A percentile compares a stretch with the other conserved stretches of the same genome.
phyloP scores from a whole-genome alignment of 2,329 filamentous ascomycete genomes.

The Hawksworthiomyces lignivorus region DNA sequence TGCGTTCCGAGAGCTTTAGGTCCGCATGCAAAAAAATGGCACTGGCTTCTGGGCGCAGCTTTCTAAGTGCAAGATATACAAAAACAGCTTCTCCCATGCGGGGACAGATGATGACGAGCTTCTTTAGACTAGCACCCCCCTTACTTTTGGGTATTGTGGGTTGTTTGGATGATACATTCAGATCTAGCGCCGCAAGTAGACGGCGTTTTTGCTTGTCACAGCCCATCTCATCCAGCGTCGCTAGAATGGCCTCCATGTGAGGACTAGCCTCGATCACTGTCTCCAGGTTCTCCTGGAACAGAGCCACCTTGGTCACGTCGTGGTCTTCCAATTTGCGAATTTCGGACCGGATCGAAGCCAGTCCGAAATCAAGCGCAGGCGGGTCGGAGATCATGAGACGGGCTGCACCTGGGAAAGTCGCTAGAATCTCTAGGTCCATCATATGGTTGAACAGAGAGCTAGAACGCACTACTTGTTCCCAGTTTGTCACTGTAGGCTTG shows the following conservation, averaged over 20 bases:
- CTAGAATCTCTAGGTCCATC: constrained; percentile 15
- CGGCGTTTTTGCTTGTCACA: constrained; percentile 9
- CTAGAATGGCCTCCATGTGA: constrained; percentile 13
- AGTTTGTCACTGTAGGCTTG: constrained; percentile 2
- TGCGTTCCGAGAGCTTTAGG: constrained; percentile 13
- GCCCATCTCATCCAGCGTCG: constrained; percentile 14
- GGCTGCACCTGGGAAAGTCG: constrained; percentile 17
- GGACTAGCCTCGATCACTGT: constrained; percentile 12
- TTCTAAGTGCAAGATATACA: constrained; percentile 15
- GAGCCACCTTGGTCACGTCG: constrained; percentile 11
- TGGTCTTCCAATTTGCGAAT: constrained; percentile 12
- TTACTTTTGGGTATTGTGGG: constrained; percentile 5
- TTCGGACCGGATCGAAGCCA: constrained; percentile 41
- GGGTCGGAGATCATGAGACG: constrained; percentile 52
- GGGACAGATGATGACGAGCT: constrained; percentile 18
- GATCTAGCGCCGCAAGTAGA: constrained; percentile 1
- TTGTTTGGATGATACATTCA: neutral
- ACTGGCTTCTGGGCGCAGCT: constrained; percentile 9
- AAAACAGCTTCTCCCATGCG: constrained; percentile 18
- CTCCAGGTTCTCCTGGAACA: constrained; percentile 15
- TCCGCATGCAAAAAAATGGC: constrained; percentile 16
- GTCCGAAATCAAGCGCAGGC: constrained; percentile 62
- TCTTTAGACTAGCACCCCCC: constrained; percentile 13
- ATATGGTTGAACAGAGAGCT: constrained; percentile 15
- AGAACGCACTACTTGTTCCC: constrained; percentile 16